Conservation (phyloP, 2,329 filamentous ascomycete genomes). For the Cryphonectria naterciae region DNA sequence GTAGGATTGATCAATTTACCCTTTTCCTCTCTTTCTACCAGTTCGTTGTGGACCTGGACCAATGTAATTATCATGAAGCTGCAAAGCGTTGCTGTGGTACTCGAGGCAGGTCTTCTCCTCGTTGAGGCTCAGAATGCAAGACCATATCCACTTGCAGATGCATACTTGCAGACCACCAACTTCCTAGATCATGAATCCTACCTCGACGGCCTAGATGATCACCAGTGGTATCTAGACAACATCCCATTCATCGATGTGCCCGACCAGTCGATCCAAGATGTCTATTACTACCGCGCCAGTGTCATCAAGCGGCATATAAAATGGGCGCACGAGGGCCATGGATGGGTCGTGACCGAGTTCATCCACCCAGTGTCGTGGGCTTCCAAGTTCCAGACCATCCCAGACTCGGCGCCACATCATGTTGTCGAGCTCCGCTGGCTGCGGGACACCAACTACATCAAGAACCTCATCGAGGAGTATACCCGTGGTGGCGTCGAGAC, state of each 20-base stretch:
- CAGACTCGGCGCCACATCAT: neutral
- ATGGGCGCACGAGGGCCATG: conserved; percentile 5
- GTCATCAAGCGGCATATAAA: conserved; percentile 10
- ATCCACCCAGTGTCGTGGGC: conserved; percentile 1
- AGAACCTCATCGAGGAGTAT: conserved; percentile 1
- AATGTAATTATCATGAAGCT: neutral
- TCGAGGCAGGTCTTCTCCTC: neutral
- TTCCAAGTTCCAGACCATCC: neutral
- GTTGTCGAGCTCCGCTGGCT: neutral
- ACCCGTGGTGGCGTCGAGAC: neutral
- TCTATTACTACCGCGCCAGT: conserved; percentile 1
- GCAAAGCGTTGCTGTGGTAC: neutral
- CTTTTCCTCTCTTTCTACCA: neutral
- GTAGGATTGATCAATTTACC: neutral
- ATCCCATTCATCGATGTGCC: conserved; percentile 3
- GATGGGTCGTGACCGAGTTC: conserved; percentile 10
- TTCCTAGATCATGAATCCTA: conserved; percentile 2
- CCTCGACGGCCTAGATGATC: neutral
- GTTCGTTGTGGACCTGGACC: neutral
- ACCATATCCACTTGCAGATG: conserved; percentile 1
- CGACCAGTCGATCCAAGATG: neutral
- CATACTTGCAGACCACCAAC: neutral
- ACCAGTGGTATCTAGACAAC: conserved; percentile 1
- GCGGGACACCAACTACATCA: conserved; percentile 1
- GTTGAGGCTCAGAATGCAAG: neutral